A percentile compares a stretch with the other conserved stretches of the same genome.
Evolutionary conservation across 1,139 yeast genomes (phyloP).

Genomic region (Hyphopichia khmerensis): DNA sequence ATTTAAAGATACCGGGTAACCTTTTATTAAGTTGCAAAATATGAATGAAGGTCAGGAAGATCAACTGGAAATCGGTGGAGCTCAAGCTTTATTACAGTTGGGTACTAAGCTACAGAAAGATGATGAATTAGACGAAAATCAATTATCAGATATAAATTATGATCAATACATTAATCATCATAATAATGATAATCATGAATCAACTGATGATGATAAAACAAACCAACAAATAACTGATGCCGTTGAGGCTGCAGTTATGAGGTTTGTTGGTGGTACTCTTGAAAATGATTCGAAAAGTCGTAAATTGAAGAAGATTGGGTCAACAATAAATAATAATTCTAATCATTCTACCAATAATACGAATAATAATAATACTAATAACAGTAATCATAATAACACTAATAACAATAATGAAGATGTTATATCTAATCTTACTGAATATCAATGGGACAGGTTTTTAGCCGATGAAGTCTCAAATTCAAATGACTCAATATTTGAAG

Average conservation of each 20-base stretch:
- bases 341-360: constrained; percentile 4
- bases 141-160: background rate
- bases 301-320: constrained; percentile 3
- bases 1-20: constrained; percentile 18
- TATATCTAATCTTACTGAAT: constrained; percentile 38
- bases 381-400: background rate
- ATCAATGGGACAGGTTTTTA: constrained; percentile 55
- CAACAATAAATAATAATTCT: background rate
- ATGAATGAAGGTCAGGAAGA: constrained; percentile 30
- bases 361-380: background rate
- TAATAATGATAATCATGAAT: constrained; percentile 5
- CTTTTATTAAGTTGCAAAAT: constrained; percentile 11
- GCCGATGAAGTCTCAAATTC: constrained; percentile 32
- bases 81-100: constrained; percentile 44
- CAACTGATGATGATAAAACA: constrained; percentile 15
- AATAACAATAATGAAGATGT: constrained; percentile 19
- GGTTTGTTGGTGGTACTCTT: constrained; percentile 62
- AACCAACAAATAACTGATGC: constrained; percentile 50
- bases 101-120: constrained; percentile 32
- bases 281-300: constrained; percentile 17
- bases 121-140: constrained; percentile 7
- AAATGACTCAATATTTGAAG: background rate
- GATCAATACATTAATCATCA: background rate
- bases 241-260: constrained; percentile 75
- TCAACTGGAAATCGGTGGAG: constrained; percentile 46